Base-by-base conservation (phyloP, 768 basidiomycete species). In the Hemileccinum rubropunctum region DNA sequence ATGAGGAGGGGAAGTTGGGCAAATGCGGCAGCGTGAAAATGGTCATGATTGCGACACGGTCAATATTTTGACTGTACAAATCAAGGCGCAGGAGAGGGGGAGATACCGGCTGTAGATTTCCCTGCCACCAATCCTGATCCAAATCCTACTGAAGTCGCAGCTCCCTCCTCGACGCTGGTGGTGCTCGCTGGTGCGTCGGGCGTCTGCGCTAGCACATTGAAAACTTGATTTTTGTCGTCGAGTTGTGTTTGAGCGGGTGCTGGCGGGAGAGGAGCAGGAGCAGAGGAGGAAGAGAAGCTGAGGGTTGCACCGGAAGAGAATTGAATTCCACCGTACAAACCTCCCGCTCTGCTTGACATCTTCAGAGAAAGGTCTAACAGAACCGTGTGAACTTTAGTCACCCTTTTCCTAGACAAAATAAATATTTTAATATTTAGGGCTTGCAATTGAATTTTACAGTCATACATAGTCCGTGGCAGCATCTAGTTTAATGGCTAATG, bases 291-390 rank as follows among this genome's bases (percentile, higher is more conserved):
- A 13, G 73, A 58, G 14, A 77, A 71, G 50, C 59, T 59, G 52
- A 83, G 79, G 23, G 81, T 75, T 51, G 84, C 77, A 36, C 78
- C 75, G 48, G 84, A 82, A 21, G 88, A 88, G 71, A 92, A 91
- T 48, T 89, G 86, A 57, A 91, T 88, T 62, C 90, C 90, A 40
- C 90, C 89, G 59, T 91, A 92, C 47, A 92, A 78, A 43, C 90
- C 89, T 44, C 90, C 90, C 47, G 87, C 87, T 76, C 82, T 79
- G 72, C 83, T 80, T 42, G 84, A 85, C 82, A 88, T 87, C 61
- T 64, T 76, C 68, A 70, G n/a, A 54, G 7, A 32, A 44, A 51
- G 23, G 57, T 64, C 42, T 37, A 52, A 49, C 48, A 7, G 11
- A 4, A 18, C 34, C 54, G 60, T 64, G 61, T 1, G 62, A 64